Base-by-base conservation (phyloP, 306 rosid species). In the Rubus parviflorus region DNA sequence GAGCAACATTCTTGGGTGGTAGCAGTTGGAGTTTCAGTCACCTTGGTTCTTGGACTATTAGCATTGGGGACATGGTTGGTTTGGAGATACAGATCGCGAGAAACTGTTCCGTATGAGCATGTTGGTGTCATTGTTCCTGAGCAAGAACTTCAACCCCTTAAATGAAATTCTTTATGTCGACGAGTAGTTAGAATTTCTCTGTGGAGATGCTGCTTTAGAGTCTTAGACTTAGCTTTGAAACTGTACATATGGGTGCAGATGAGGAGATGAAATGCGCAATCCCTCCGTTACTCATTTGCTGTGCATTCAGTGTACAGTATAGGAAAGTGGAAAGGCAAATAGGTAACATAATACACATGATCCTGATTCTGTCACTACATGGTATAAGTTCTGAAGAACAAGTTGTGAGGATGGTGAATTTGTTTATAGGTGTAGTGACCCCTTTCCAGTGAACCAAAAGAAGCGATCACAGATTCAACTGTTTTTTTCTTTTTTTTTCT, bases 141-240 rank as follows among this genome's bases (percentile, higher is more conserved):
- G 76, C 89, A 86, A 72, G 89, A 86, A 80, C 89, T 86, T 83
- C 89, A 86, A 70, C 87, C 86, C 80, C 77, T 41, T 40, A 79
- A 20, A 73, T 38, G 1, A 20, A 25, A 4, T 1, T 25, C 20
- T 4, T 25, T 58, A 16, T 3, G 1, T 41, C 7, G 52, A 22
- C 1, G 10, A 1, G 46, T 6, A 25, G 46, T 61, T 46, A 30
- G 57, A 61, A 25, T 30, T 60, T 30, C 58, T 41, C 19, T 6
- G 25, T 12, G 72, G 45, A 61, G 53, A 42, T 37, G 5, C 60
- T 64, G 70, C 58, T 37, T 17, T 61, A 17, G 72, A 42, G 67
- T 13, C 20, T 8, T 64, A 8, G 47, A 8, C 43, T 62, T 6
- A 51, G 38, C 73, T 51, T 73, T 20, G 58, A 47, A 41, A 47